Conservation (phyloP, 208 protist genomes). For the Trypanosoma lewisi region DNA sequence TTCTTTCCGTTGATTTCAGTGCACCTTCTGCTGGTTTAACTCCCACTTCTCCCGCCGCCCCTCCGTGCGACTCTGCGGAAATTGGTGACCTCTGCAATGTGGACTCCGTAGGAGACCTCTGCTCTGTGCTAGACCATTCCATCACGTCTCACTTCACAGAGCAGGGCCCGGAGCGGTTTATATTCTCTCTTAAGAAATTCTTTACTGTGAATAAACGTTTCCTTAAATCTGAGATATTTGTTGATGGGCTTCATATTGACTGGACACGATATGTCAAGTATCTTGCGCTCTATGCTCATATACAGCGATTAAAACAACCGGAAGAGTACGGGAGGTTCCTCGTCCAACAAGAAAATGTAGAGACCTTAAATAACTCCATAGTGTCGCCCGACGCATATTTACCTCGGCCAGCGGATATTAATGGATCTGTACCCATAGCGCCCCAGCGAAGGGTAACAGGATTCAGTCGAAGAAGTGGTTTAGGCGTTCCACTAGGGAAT, state of each 20-base stretch:
- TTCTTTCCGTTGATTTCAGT: no score
- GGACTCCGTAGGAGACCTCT: constrained; percentile 62
- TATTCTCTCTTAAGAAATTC: constrained; percentile 42
- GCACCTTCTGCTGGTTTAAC: no score
- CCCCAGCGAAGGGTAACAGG: constrained; percentile 1
- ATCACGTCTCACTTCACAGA: constrained; percentile 82
- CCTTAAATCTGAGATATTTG: constrained; percentile 35
- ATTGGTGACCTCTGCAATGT: constrained; percentile 29
- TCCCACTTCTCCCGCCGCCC: no score
- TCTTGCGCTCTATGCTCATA: constrained; percentile 75
- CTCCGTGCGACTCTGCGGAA: not conserved
- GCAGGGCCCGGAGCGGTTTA: constrained; percentile 42
- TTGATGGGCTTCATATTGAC: constrained; percentile 36
- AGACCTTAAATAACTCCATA: constrained; percentile 18
- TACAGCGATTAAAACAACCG: constrained; percentile 17
- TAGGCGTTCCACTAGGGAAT: not conserved
- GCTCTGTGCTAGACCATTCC: constrained; percentile 63
- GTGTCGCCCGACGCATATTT: constrained; percentile 15
- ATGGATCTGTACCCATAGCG: not conserved
- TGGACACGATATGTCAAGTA: constrained; percentile 86
- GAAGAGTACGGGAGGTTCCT: not conserved
- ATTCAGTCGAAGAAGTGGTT: not conserved
- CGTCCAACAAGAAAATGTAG: not conserved
- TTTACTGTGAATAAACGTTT: constrained; percentile 53
- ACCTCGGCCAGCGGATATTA: constrained; percentile 9